Conservation (phyloP, 73 alveolate species). For the Breviolum minutum region DNA sequence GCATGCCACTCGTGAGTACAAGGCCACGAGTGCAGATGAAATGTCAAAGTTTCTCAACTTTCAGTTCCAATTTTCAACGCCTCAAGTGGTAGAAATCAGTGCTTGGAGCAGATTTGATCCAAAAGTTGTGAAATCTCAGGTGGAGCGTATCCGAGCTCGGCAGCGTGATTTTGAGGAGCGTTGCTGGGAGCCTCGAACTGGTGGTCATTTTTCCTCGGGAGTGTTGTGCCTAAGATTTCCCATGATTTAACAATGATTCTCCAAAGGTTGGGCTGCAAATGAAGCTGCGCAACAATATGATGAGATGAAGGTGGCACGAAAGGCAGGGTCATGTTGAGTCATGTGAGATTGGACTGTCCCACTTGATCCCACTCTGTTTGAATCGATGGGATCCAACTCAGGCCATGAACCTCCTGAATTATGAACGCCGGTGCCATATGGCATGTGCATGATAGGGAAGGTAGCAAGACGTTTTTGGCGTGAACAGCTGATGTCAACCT, state of each 20-base stretch:
- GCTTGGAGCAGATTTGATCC: background rate
- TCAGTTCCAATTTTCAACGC: background rate
- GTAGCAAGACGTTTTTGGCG: background rate
- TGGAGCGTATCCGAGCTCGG: conserved; percentile 83
- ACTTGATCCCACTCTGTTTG: background rate
- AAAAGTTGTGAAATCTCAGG: background rate
- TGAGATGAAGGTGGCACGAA: conserved; percentile 90
- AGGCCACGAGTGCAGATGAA: conserved; percentile 1
- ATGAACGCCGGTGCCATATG: conserved; percentile 94
- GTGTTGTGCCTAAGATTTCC: background rate
- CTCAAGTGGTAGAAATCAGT: too few species aligned
- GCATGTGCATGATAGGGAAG: conserved; percentile 57
- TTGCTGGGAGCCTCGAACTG: conserved; percentile 19
- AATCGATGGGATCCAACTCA: background rate
- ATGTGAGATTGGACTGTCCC: background rate
- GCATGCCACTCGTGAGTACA: conserved; percentile 92
- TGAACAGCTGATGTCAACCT: too few species aligned
- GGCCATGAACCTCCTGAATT: conserved; percentile 91
- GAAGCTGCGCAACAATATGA: conserved; percentile 91
- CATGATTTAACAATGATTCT: background rate
- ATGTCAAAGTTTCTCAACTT: background rate
- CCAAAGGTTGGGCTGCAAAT: conserved; percentile 83
- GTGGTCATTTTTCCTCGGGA: background rate
- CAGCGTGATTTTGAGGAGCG: conserved; percentile 86
- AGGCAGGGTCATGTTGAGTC: conserved; percentile 11